These are phyloP conservation scores for Thelonectria rubi DNA, from an alignment of 2,329 filamentous ascomycete genomes.

Conservation along the genomic window DNA sequence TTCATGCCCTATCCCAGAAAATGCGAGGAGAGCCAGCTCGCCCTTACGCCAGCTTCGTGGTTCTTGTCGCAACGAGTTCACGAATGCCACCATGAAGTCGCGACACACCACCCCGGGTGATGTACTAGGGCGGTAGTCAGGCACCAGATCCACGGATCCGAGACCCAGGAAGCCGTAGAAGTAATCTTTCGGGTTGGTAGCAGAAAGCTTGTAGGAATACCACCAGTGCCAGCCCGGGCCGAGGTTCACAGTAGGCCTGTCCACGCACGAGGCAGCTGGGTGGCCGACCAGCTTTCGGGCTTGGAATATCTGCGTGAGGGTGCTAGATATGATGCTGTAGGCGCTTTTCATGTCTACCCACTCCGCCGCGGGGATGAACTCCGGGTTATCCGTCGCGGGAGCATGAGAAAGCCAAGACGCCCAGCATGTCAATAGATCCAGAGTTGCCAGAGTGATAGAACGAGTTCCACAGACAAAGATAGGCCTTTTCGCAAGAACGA, in stretches of 20 bases:
- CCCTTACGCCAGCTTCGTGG: neutral
- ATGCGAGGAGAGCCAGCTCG: constrained; percentile 2
- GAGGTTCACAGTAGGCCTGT: too few species aligned
- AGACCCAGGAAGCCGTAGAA: constrained; percentile 21
- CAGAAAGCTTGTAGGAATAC: neutral
- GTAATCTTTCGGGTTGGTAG: constrained; percentile 8
- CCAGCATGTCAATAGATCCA: too few species aligned
- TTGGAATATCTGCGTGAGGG: too few species aligned
- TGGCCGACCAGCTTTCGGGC: too few species aligned
- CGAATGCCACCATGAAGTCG: constrained; percentile 11
- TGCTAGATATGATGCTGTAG: too few species aligned
- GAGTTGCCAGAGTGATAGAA: neutral
- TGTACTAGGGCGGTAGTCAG: constrained; percentile 2
- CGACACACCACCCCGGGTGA: constrained; percentile 6
- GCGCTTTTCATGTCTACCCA: too few species aligned
- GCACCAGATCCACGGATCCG: neutral
- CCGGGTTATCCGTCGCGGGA: too few species aligned
- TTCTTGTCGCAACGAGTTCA: neutral
- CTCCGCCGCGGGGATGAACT: too few species aligned
- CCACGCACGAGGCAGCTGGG: too few species aligned
- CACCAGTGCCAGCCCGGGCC: too few species aligned
- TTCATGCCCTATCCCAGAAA: constrained; percentile 13
- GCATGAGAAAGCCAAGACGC: neutral
- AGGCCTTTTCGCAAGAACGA: constrained; percentile 12
- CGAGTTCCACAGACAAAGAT: constrained; percentile 16